Conservation (phyloP, 2,329 filamentous ascomycete genomes). For the Colletotrichum spaethianum region DNA sequence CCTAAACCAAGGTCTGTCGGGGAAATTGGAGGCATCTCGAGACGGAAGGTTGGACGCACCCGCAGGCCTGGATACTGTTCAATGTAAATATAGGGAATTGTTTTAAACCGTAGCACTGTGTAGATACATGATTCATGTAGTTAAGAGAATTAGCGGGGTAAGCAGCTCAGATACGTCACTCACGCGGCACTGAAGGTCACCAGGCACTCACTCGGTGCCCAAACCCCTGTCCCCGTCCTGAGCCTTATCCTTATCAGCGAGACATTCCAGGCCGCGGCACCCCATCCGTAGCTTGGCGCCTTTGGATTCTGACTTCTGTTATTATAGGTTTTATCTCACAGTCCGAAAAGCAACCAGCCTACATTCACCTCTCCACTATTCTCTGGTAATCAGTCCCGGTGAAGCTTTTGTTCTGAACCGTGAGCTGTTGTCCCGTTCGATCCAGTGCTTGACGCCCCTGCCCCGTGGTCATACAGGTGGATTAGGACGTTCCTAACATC, state of each 20-base stretch:
- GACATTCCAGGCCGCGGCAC: conserved; percentile 3
- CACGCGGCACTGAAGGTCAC: neutral
- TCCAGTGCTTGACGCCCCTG: neutral
- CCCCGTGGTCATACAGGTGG: neutral
- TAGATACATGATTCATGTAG: conserved; percentile 8
- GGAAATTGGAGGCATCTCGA: neutral
- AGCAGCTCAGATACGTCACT: conserved; percentile 16
- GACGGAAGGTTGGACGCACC: neutral
- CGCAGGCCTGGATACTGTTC: neutral
- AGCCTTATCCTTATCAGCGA: conserved; percentile 6
- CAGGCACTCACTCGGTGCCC: neutral
- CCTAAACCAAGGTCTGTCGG: neutral
- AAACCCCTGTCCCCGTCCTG: neutral
- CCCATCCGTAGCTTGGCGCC: neutral
- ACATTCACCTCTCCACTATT: neutral
- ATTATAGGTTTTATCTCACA: neutral
- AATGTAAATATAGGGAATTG: conserved; percentile 28
- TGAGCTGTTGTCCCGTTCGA: neutral
- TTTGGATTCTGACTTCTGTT: neutral
- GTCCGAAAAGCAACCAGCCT: neutral
- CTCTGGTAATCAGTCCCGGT: neutral
- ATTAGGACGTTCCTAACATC: neutral
- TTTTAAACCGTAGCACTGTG: conserved; percentile 10
- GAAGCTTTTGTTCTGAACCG: neutral
- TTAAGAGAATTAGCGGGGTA: conserved; percentile 10